Percentiles rank a stretch among this genome's conserved stretches.
Evolutionary conservation across 306 rosid genomes (phyloP).

Genomic region (Canavalia gladiata): DNA sequence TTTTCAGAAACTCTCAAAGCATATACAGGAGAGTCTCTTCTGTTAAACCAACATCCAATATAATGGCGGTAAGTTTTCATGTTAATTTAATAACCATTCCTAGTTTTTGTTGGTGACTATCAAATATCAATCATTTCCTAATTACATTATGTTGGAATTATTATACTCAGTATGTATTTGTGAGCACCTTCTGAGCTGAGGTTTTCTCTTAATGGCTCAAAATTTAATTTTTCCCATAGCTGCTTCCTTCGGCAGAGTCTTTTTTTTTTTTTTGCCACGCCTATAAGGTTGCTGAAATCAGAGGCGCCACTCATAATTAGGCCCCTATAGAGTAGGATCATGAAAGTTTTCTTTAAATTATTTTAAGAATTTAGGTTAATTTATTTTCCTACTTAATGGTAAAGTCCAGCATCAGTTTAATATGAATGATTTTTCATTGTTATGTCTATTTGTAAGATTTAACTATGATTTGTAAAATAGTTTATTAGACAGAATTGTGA

Average conservation of each 20-base stretch:
- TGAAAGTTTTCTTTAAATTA: too few relatives aligned
- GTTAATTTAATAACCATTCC: neutral
- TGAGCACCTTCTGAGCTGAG: neutral
- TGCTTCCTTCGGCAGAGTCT: neutral
- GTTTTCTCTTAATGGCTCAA: neutral
- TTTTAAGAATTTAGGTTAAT: too few relatives aligned
- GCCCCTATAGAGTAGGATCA: too few relatives aligned
- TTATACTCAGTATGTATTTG: too few relatives aligned
- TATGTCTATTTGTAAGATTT: neutral
- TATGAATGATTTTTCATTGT: neutral
- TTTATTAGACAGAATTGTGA: too few relatives aligned
- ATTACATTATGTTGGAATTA: neutral
- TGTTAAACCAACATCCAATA: slow-evolving; percentile 9
- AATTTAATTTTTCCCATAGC: neutral
- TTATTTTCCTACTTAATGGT: too few relatives aligned
- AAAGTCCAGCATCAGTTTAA: neutral
- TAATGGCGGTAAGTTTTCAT: slow-evolving; percentile 48
- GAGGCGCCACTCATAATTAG: too few relatives aligned
- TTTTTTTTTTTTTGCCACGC: too few relatives aligned
- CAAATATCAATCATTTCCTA: neutral
- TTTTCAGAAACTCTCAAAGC: slow-evolving; percentile 22
- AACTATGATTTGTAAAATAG: too few relatives aligned
- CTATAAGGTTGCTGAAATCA: too few relatives aligned
- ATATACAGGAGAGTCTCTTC: neutral
- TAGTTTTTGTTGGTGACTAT: neutral